Percentiles rank a stretch among this genome's conserved stretches.
phyloP scores from a whole-genome alignment of 805 yeast species.

The Candida golubevii region DNA sequence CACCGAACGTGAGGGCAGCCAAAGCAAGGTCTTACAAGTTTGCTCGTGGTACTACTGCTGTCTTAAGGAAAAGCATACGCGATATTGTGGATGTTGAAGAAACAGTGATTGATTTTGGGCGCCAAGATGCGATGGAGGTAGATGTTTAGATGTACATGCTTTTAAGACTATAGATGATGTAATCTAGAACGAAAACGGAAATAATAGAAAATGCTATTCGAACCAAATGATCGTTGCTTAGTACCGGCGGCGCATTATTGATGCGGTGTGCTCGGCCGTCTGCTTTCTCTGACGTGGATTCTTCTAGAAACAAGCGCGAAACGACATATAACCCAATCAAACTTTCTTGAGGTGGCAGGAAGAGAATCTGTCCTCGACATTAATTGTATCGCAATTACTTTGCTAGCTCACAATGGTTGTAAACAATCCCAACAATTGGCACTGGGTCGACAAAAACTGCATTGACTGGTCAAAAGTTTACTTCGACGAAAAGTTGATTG shows the following conservation, averaged over 20 bases:
- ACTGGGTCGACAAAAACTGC: conserved; percentile 98
- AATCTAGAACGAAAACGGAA: too few species aligned
- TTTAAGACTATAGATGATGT: too few species aligned
- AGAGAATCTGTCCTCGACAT: too few species aligned
- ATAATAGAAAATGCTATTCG: too few species aligned
- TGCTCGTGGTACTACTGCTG: conserved; percentile 90
- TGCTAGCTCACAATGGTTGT: conserved; percentile 62
- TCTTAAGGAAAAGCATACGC: conserved; percentile 63
- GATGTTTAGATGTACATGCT: conserved; percentile 27
- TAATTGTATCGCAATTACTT: too few species aligned
- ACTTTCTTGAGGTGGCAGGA: too few species aligned
- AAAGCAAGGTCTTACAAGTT: conserved; percentile 84
- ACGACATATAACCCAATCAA: too few species aligned
- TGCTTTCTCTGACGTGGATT: neutral
- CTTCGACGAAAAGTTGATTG: conserved; percentile 58
- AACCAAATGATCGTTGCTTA: neutral
- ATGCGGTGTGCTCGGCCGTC: too few species aligned
- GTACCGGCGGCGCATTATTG: too few species aligned
- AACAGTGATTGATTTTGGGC: conserved; percentile 42
- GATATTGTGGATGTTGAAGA: conserved; percentile 67
- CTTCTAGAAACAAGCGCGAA: neutral
- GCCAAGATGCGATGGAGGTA: conserved; percentile 38
- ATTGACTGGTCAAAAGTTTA: conserved; percentile 84
- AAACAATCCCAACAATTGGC: conserved; percentile 98
- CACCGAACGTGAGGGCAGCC: conserved; percentile 82